Base-by-base conservation (phyloP, 129 eudicot species). In the Deinandra increscens region DNA sequence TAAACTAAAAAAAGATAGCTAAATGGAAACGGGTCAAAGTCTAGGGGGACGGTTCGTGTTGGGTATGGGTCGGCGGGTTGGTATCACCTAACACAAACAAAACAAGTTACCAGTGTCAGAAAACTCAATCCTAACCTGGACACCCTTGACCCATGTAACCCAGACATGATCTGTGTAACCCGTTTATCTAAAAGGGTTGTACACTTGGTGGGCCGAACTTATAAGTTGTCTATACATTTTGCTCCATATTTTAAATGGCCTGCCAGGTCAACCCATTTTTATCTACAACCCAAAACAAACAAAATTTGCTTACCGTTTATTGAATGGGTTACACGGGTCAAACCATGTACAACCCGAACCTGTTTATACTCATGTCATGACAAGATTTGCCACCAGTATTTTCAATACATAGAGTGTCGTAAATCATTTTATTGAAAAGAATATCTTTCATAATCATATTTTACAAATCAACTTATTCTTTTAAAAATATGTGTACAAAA, bases 51-150 rank as follows among this genome's bases (percentile, higher is more conserved):
- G 22, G 0, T 55, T 54, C 33, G 4, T 29, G 63, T 26, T 26
- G 39, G 39, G 38, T 56, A 11, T 23, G 37, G 62, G 37, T 13
- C 26, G 20, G 23, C 26, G 11, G 12, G 37, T 10, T 11, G 39
- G 19, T 29, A 58, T 13, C 64, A 58, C 41, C 11, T 29, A 26
- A 58, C 41, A 19, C 10, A 58, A 13, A 29, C 39, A 58, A 4
- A 20, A 29, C 20, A 2, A 29, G 41, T 58, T 12, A 29, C 5
- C 2, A 0, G 4, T 26, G 41, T 56, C 64, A 13, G 18, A 29
- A 58, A 58, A 58, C 64, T 55, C 17, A 55, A 55, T 9, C 62
- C 14, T 19, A 53, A 53, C 14, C 60, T 54, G 34, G 36, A 54
- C n/a, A 4, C 34, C 7, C n/a, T 10, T 54, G 9, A 22, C 15